Conservation (phyloP, 345 rosid species). For the Hypericum androsaemum region DNA sequence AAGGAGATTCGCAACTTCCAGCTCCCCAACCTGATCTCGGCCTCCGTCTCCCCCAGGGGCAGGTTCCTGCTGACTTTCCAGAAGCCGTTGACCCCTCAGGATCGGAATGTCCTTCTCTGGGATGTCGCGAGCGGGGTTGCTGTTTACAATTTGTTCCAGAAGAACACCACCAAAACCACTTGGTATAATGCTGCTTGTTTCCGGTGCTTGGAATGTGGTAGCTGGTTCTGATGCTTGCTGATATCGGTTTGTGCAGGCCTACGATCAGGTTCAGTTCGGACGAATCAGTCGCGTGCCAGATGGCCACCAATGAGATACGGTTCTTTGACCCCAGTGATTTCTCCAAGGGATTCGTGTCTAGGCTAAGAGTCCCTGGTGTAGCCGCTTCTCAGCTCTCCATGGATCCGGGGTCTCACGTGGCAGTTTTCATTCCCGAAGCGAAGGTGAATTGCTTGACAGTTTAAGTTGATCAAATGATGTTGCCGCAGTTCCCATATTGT, state of each 20-base stretch:
- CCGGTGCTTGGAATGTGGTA: conserved; percentile 9
- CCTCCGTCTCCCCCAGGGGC: conserved; percentile 64
- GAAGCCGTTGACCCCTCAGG: conserved; percentile 63
- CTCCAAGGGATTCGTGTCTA: conserved; percentile 55
- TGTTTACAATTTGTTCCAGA: conserved; percentile 61
- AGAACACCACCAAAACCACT: conserved; percentile 63
- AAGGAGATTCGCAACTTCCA: conserved; percentile 54
- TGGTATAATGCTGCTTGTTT: conserved; percentile 36
- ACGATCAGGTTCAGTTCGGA: conserved; percentile 63
- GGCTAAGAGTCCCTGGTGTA: conserved; percentile 66
- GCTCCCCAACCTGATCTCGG: conserved; percentile 45
- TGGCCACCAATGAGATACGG: conserved; percentile 84
- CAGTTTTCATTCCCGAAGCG: conserved; percentile 81
- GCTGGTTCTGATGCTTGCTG: no score
- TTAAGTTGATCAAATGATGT: not conserved
- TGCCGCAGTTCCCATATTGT: not conserved
- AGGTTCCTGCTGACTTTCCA: conserved; percentile 85
- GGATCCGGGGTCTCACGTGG: conserved; percentile 74
- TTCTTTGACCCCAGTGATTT: conserved; percentile 78
- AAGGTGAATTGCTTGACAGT: conserved; percentile 42
- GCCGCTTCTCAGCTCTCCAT: conserved; percentile 78
- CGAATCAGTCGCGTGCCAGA: conserved; percentile 72
- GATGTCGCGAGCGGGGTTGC: conserved; percentile 49
- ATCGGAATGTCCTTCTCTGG: conserved; percentile 74
- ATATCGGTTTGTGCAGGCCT: no score